Evolutionary conservation across 2,329 filamentous ascomycete genomes (phyloP), one percentile per base, ranked within the genome.

Genomic region (Clarireedia monteithiana): DNA sequence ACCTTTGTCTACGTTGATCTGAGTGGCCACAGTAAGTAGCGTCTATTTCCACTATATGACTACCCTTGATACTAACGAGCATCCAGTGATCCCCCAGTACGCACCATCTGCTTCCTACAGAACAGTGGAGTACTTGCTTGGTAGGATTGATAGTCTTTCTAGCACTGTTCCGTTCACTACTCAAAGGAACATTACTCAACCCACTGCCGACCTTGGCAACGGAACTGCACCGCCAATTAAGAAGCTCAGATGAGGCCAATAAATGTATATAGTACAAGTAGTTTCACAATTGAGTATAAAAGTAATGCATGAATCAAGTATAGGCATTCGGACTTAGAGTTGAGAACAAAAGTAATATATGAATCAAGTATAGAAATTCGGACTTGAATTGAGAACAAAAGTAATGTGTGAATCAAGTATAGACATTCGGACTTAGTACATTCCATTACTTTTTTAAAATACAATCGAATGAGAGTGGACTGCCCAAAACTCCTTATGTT

Each of bases 121-220:
- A 36, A 84, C 89, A 57, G 68, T 94, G 20, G 88, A 94, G 74
- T 86, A 87, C 64, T 68, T 94, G 63, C 75, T 95, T 1, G 89
- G 89, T 0, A 74, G 87, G 40, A 82, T 91, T 9, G 72, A 80
- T 5, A 80, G 74, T 58, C 65, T 89, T 61, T 72, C 66, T 10
- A 70, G 71, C 12, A 73, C 67, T 1, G 66, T 53, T 14, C 65
- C 74, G 0, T 78, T 79, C 48, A 62, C 65, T 0, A 68, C 65
- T 4, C 54, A 55, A n/a, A 1, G 7, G 6, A n/a, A 50, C 9
- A 39, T 55, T 2, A n/a, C 7, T 15, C 53, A 55, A 26, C 30
- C 26, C 24, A 26, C 4, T 0, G 26, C n/a, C 6, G 38, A 23
- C 0, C 23, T 50, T 30, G 53, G 27, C 1, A 50, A 50, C 26